Base-by-base conservation (phyloP, 306 rosid species). In the Quercus gilva region DNA sequence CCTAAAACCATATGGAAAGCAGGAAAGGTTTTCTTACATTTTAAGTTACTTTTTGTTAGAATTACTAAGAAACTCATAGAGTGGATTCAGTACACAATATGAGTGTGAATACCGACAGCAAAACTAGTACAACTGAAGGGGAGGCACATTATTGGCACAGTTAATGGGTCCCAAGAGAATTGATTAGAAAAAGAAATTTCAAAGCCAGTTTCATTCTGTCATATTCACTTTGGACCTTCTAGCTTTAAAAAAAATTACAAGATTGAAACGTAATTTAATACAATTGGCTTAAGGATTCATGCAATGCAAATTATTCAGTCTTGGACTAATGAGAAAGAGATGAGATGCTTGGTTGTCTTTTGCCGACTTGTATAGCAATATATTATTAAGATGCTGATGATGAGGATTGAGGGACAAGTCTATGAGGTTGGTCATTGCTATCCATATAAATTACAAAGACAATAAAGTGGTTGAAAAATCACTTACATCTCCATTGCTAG, bases 181-280 rank as follows among this genome's bases (percentile, higher is more conserved):
- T 37, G 33, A 67, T 37, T n/a, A 25, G 51, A 14, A 17, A 67
- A 53, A 35, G 57, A 53, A 35, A 69, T 51, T 28, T 9, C 52
- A 49, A 57, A 56, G 72, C 11, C 23, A 78, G 35, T 53, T 43
- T 53, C 64, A 73, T 60, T 19, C 11, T 79, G 72, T 76, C 76
- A 64, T 64, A 31, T 41, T 60, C 31, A 45, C 25, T 31, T 67
- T 11, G 61, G 58, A 59, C 41, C n/a, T 14, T 63, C 11, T 45
- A 6, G 53, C 33, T 9, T 28, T 26, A 26, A 6, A 64, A 33
- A 7, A 20, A 20, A 1, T n/a, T 19, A 4, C 20, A 11, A 57
- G 9, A 2, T 56, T 2, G 1, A 4, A 6, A 8, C 13, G 2
- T 5, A 23, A 41, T 41, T 49, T 25, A 60, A 14, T 23, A 60